Evolutionary conservation across 1,139 yeast genomes (phyloP), one percentile per base, ranked within the genome.

Genomic region (Saccharomyces hybrid): DNA sequence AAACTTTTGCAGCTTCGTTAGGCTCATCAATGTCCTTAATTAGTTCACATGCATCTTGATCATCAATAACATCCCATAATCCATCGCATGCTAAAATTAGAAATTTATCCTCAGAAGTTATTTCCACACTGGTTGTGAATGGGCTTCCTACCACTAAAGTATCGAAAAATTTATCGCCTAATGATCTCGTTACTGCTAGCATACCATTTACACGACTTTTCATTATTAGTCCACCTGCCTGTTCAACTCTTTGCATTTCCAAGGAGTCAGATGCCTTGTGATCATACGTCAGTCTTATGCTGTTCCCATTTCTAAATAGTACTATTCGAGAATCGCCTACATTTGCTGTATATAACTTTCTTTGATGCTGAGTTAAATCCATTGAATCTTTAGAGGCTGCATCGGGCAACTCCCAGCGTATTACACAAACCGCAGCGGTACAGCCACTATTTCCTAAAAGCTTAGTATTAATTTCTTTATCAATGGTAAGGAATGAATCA

Each of bases 131-230:
- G 0, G 99, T 89, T 0, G 99, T 93, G 65, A 86, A 93, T 0
- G 99, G 99, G 54, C 83, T 82, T 0, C 97, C 96, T 42, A 90
- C 82, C 21, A 93, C 97, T 58, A 88, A 76, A 54, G 84, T 88
- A 69, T 95, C 95, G 83, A 93, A 86, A 71, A 89, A 91, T 19
- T 86, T 79, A 70, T 93, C 99, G n/a, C 99, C 99, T 47, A 93
- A 76, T 1, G 98, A 86, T 58, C 99, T 76, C 2, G 97, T 89
- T 16, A 93, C 96, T 0, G 99, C 98, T 54, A 95, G 77, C 67
- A 95, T 91, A 4, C 99, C 99, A 69, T 91, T 93, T 42, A 93
- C 99, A 61, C 99, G 79, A 62, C 89, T 87, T 64, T 89, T 89
- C 80, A 95, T 80, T 56, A 93, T 82, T 42, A 93, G 73, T 0